Evolutionary conservation across 805 yeast species (phyloP).

Genomic region (Teunomyces gatunensis): DNA sequence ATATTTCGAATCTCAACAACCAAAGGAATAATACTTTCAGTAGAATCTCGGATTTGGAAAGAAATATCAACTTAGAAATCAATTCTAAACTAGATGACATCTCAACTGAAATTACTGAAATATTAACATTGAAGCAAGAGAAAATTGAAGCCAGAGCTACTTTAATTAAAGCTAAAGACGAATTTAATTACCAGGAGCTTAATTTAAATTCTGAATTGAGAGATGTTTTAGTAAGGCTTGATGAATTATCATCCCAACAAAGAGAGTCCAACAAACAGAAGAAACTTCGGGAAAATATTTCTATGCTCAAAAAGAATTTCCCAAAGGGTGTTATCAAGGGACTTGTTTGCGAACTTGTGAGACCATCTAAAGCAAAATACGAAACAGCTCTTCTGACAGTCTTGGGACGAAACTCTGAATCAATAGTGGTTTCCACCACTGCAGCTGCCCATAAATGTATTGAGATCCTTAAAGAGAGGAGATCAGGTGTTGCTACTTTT

Average conservation of each 20-base stretch:
- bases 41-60: slow-evolving; percentile 41
- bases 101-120: slow-evolving; percentile 28
- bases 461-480: slow-evolving; percentile 74
- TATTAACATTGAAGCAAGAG: slow-evolving; percentile 27
- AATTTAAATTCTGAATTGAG: slow-evolving; percentile 64
- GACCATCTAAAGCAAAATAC: slow-evolving; percentile 70
- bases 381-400: slow-evolving; percentile 73
- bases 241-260: slow-evolving; percentile 71
- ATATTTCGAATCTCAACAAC: slow-evolving; percentile 20
- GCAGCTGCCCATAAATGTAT: slow-evolving; percentile 74
- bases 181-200: slow-evolving; percentile 45
- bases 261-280: slow-evolving; percentile 73
- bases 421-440: slow-evolving; percentile 76
- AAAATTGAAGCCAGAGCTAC: slow-evolving; percentile 22
- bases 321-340: slow-evolving; percentile 77
- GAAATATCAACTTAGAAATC: slow-evolving; percentile 31
- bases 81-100: slow-evolving; percentile 31
- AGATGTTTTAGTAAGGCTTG: slow-evolving; percentile 57
- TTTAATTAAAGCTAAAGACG: slow-evolving; percentile 35
- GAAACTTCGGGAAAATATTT: slow-evolving; percentile 68
- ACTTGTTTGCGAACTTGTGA: slow-evolving; percentile 72
- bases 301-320: slow-evolving; percentile 64
- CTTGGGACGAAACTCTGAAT: slow-evolving; percentile 75
- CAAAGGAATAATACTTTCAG: slow-evolving; percentile 37
- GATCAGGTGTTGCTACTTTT: slow-evolving; percentile 82